Evolutionary conservation across 805 yeast species (phyloP), one percentile per base, ranked within the genome.

Genomic region (Candida nitratophila): DNA sequence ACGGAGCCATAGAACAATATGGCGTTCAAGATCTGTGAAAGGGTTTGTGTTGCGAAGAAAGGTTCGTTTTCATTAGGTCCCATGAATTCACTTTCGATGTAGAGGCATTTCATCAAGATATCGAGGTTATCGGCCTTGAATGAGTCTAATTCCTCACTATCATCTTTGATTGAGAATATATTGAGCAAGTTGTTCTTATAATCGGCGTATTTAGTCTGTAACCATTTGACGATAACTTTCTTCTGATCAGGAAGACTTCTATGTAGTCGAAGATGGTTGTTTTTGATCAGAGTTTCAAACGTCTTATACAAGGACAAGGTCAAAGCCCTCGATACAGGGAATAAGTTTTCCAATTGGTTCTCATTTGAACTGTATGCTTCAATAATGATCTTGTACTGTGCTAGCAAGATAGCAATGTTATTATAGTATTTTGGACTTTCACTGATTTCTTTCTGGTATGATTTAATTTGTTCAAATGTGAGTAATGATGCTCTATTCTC

Each of bases 31-130:
- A 39, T 22, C 39, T 35, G 48, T 27, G 44, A 57, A 56, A 70
- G 80, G 11, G 76, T 66, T 39, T 63, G 65, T 31, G 71, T 75
- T 8, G 96, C 85, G 60, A 86, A 87, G 54, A 66, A 79, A 41
- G 79, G 73, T 46, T 83, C 80, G 42, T 69, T 66, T 24, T 58
- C 59, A 42, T 67, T 64, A 14, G 85, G 71, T 8, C 77, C 74
- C 55, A 78, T 65, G 56, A 73, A 60, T 27, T 62, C 57, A 29
- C 82, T 69, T 61, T 86, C 95, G 32, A 72, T 56, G 57, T 66
- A 76, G 34, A 79, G 52, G 27, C 83, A 61, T 53, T 74, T 81
- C 71, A 81, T 66, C 47, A 71, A 63, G 30, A 74, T 63, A 54
- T 83, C 86, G 58, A 77, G 54, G 33, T 65, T 60, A 49, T 76